Base-by-base conservation (phyloP, 345 rosid genomes). In the Lenwebbia sp. region DNA sequence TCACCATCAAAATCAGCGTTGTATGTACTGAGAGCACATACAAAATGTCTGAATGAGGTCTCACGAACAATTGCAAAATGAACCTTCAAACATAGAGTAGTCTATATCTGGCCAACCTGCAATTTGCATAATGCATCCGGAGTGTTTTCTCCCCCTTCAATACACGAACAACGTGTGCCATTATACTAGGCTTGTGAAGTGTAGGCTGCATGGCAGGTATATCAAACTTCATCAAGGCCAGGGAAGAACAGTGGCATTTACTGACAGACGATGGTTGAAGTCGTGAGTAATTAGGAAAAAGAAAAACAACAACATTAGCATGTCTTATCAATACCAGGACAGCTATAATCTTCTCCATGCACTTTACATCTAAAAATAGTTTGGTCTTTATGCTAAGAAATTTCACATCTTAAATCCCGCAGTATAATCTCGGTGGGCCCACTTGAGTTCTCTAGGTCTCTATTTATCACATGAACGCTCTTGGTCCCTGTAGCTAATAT, bases 1-100 rank as follows among this genome's bases (percentile, higher is more conserved):
- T 97, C 99, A 83, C 99, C 99, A 88, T 97, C 99, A 94, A 97
- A 97, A 90, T 97, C 99, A 86, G 99, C 99, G 91, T 97, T 97
- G 91, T 97, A 97, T 47, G 99, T 97, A 88, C 99, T 97, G 95
- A 84, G 54, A 55, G 89, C 83, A 89, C 86, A 53, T 88, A 62
- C 7, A 81, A 85, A 76, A 26, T 54, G 74, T 44, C 47, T 53
- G 37, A 44, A 52, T n/a, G 52, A 57, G 22, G 47, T 85, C 37
- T 49, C 58, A 83, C 87, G 30, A 52, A 52, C 17, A 65, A 86
- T 28, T 25, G 65, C 21, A 52, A 76, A 84, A 56, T 50, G 58
- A 54, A 26, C 49, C 52, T 44, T 26, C 28, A 56, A 83, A 78
- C 25, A 70, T 33, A 37, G 4, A 33, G 81, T 25, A 70, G 13